These are phyloP conservation scores for Yamadazyma membranifaciens DNA, from an alignment of 1,139 yeast genomes.

Conservation along the genomic window DNA sequence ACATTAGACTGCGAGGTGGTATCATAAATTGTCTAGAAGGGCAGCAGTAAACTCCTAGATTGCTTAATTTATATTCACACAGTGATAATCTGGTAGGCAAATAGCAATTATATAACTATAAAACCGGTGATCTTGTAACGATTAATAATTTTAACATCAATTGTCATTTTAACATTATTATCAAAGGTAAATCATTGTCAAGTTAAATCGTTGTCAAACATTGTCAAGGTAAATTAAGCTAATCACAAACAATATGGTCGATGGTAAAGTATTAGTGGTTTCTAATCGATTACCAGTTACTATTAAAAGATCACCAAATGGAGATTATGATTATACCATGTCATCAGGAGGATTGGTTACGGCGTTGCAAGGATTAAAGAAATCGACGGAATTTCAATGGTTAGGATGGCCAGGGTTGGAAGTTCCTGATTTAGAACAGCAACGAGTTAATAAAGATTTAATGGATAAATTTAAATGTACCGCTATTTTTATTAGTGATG, in stretches of 20 bases:
- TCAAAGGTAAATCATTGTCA: neutral
- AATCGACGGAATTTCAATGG: conserved; percentile 89
- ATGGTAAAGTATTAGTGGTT: conserved; percentile 82
- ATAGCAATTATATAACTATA: no score
- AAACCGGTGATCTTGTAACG: no score
- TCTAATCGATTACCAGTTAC: conserved; percentile 96
- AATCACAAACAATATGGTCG: conserved; percentile 23
- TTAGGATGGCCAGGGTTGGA: conserved; percentile 97
- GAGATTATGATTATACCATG: conserved; percentile 73
- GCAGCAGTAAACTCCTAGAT: no score
- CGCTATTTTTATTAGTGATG: conserved; percentile 85
- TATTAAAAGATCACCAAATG: conserved; percentile 60
- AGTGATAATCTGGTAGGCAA: no score
- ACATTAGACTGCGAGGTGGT: no score
- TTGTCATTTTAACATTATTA: no score
- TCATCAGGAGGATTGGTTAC: conserved; percentile 97
- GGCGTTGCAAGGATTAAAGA: conserved; percentile 88
- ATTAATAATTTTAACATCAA: no score
- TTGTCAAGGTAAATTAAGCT: no score
- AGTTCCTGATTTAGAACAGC: conserved; percentile 74
- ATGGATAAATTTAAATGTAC: conserved; percentile 80
- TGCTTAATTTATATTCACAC: no score
- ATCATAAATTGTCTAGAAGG: no score
- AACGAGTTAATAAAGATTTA: conserved; percentile 65
- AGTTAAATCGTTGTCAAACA: no score